Evolutionary conservation across 208 protist species (phyloP), one percentile per base, ranked within the genome.

Genomic region (Phytomonas sp.): DNA sequence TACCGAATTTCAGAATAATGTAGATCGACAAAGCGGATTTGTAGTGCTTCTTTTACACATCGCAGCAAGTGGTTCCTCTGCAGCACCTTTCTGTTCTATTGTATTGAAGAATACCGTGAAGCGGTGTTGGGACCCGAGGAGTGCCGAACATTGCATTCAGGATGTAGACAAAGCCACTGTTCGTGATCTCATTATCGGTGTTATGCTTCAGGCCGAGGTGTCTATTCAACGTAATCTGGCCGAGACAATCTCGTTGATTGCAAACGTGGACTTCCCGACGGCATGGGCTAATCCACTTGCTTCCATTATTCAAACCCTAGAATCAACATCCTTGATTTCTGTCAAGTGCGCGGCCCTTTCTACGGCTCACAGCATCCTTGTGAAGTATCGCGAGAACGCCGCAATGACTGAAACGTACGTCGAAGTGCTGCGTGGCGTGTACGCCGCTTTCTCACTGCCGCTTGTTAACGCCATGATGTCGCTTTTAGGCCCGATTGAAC

Each of bases 241-340:
- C 0, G 96, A 95, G 66, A 80, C 94, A 31, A 84, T 98, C 56
- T 71, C 86, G 37, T 75, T 97, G 33, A 98, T 98, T 63, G 85
- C 89, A 11, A 69, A 89, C 34, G 66, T 82, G 23, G 97, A 99
- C 77, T 99, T 99, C 68, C 97, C 97, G 19, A 63, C 69, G 2
- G 32, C 65, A 31, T 99, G 97, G 96, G 79, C 86, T 5, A 72
- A 83, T 66, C 82, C 97, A 5, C 71, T 99, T 37, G 63, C 78
- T 3, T 64, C 92, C 26, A 86, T 98, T 61, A 69, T 80, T 5
- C 67, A 86, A 31, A 74, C 80, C 26, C 71, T 93, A 23, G 45
- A 70, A 32, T 37, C 34, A 2, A 26, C n/a, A 11, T n/a, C 69
- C 12, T 31, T 7, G 12, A 72, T 85, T 12, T 63, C 79, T 4